These are phyloP conservation scores for Claviceps humidiphila DNA, from an alignment of 2,329 filamentous ascomycete species.

Conservation along the genomic window DNA sequence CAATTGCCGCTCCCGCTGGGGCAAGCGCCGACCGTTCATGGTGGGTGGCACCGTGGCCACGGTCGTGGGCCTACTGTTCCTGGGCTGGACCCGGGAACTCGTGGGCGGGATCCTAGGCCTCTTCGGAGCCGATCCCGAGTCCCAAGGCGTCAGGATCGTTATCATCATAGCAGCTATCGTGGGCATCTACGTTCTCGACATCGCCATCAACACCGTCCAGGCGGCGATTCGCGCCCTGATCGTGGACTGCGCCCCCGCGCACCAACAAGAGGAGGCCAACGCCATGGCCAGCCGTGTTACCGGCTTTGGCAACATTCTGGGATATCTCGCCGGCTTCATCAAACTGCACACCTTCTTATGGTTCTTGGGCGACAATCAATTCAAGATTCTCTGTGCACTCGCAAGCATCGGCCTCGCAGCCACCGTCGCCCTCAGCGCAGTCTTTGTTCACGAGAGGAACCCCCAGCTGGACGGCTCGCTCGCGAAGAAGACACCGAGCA, in stretches of 20 bases:
- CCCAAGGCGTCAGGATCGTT: constrained; percentile 46
- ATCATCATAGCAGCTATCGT: constrained; percentile 71
- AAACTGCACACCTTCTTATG: constrained; percentile 62
- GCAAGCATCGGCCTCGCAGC: constrained; percentile 59
- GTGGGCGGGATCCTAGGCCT: constrained; percentile 53
- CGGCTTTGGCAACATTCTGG: constrained; percentile 80
- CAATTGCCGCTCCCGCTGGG: constrained; percentile 60
- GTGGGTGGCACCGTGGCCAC: constrained; percentile 55
- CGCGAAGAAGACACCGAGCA: constrained; percentile 44
- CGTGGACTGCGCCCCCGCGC: constrained; percentile 79
- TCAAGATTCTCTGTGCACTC: constrained; percentile 81
- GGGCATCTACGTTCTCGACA: constrained; percentile 82
- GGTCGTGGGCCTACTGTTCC: constrained; percentile 50
- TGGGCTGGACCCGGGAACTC: constrained; percentile 64
- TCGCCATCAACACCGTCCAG: constrained; percentile 95
- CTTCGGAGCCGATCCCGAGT: constrained; percentile 58
- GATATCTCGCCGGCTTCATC: constrained; percentile 77
- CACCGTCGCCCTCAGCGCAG: constrained; percentile 59
- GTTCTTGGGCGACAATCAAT: constrained; percentile 78
- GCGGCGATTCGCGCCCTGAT: constrained; percentile 86
- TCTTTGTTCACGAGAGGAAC: constrained; percentile 63
- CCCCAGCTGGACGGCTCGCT: constrained; percentile 58
- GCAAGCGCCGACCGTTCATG: constrained; percentile 74
- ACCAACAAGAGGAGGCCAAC: constrained; percentile 89
- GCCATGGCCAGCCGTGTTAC: constrained; percentile 83